Evolutionary conservation across 129 eudicot genomes (phyloP).

Genomic region (Pulicaria dysenterica): DNA sequence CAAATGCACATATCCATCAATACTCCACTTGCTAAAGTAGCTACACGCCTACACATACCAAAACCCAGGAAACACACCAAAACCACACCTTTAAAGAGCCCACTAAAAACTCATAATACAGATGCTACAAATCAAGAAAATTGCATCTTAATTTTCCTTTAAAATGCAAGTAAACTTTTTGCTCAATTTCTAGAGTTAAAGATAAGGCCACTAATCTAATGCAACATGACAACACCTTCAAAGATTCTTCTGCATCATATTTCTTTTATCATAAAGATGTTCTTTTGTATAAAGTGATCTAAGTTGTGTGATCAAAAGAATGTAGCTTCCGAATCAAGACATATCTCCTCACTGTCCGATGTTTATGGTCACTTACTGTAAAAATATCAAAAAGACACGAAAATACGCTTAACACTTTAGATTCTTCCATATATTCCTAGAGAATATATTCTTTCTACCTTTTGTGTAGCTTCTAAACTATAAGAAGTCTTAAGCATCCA

Average conservation of each 20-base stretch:
- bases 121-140: constrained; percentile 19
- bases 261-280: neutral
- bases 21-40: constrained; percentile 14
- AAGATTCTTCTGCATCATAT: constrained; percentile 28
- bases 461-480: constrained; percentile 17
- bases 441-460: constrained; percentile 48
- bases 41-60: too few relatives aligned
- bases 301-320: constrained; percentile 13
- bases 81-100: constrained; percentile 23
- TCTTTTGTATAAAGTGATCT: constrained; percentile 24
- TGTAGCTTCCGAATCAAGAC: constrained; percentile 29
- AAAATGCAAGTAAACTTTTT: constrained; percentile 21
- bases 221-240: constrained; percentile 29
- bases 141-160: constrained; percentile 22
- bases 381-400: constrained; percentile 33
- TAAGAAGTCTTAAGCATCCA: constrained; percentile 31
- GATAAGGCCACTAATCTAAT: constrained; percentile 30
- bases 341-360: constrained; percentile 11
- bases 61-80: constrained; percentile 23
- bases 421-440: constrained; percentile 43
- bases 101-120: constrained; percentile 8
- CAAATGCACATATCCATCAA: constrained; percentile 1
- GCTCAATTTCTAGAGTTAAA: constrained; percentile 26
- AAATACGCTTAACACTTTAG: constrained; percentile 44
- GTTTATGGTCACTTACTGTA: neutral